Percentiles rank a stretch among this genome's conserved stretches.
phyloP scores from a whole-genome alignment of 177 flowering plant species.

The Telopea speciosissima region DNA sequence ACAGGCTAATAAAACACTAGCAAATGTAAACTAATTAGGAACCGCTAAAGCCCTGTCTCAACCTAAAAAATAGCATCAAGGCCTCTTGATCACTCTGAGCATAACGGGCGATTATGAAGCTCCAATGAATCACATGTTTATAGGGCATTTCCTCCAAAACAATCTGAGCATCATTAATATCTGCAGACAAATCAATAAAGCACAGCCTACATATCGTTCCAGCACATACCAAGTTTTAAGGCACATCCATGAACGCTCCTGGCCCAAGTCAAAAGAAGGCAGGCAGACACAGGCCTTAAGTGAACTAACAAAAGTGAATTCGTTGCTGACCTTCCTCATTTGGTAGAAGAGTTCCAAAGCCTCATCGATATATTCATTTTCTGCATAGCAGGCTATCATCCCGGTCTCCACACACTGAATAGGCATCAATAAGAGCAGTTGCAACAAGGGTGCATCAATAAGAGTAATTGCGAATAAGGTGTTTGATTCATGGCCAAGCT shows the following conservation, averaged over 20 bases:
- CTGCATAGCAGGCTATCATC: no score
- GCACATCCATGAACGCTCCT: conserved; percentile 60
- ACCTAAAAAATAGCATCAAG: conserved; percentile 38
- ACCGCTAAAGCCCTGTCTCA: conserved; percentile 55
- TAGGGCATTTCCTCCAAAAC: conserved; percentile 58
- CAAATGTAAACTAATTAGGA: no score
- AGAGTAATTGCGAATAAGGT: no score
- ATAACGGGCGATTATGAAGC: conserved; percentile 76
- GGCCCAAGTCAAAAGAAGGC: conserved; percentile 32
- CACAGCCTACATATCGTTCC: conserved; percentile 53
- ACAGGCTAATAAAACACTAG: conserved; percentile 77
- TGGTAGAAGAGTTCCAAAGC: conserved; percentile 42
- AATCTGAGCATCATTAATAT: conserved; percentile 39
- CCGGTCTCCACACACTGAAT: no score
- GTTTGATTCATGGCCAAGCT: no score
- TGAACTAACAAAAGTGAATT: conserved; percentile 52
- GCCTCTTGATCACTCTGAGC: conserved; percentile 60
- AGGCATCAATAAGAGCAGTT: no score
- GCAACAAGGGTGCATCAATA: no score
- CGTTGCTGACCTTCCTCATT: conserved; percentile 54
- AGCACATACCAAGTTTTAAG: conserved; percentile 49
- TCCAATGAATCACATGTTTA: conserved; percentile 74
- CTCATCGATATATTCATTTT: no score
- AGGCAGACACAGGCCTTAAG: conserved; percentile 70
- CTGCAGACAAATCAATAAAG: conserved; percentile 70